These are phyloP conservation scores for Hypoxylon fragiforme DNA, from an alignment of 495 filamentous ascomycete genomes.

Conservation along the genomic window DNA sequence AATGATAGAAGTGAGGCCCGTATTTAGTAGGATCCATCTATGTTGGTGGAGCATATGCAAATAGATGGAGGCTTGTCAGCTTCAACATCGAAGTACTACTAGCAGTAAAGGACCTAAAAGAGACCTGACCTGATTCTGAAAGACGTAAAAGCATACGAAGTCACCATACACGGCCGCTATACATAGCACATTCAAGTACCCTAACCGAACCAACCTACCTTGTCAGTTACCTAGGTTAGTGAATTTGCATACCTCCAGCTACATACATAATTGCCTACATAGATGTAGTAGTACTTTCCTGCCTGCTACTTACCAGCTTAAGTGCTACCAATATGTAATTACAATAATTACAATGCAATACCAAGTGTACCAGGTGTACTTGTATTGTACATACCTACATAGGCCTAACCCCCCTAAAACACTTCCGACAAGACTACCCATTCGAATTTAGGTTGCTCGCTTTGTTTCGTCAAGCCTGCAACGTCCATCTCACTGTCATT, in stretches of 20 bases:
- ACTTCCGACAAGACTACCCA: constrained; percentile 20
- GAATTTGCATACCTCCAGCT: too few species aligned
- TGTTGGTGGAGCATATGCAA: not conserved
- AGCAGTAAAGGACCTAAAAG: too few species aligned
- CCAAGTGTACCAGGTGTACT: not conserved
- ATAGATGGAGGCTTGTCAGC: not conserved
- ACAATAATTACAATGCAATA: not conserved
- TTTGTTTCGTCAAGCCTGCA: constrained; percentile 30
- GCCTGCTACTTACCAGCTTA: too few species aligned
- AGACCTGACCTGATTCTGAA: not conserved
- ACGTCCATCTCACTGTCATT: constrained; percentile 20
- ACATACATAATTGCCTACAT: too few species aligned
- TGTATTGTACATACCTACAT: not conserved
- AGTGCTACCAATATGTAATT: too few species aligned
- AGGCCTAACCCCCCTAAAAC: not conserved
- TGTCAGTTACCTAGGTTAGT: too few species aligned
- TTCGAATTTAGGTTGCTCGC: constrained; percentile 31
- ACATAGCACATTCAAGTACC: too few species aligned
- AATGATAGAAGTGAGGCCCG: too few species aligned
- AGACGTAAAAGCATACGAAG: not conserved
- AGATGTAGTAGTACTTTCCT: too few species aligned
- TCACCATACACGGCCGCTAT: too few species aligned
- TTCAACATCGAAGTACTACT: too few species aligned
- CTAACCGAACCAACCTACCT: too few species aligned
- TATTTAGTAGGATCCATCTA: not conserved